These are phyloP conservation scores for Heracleum sosnowskyi DNA, from an alignment of 129 eudicot species.

Conservation along the genomic window DNA sequence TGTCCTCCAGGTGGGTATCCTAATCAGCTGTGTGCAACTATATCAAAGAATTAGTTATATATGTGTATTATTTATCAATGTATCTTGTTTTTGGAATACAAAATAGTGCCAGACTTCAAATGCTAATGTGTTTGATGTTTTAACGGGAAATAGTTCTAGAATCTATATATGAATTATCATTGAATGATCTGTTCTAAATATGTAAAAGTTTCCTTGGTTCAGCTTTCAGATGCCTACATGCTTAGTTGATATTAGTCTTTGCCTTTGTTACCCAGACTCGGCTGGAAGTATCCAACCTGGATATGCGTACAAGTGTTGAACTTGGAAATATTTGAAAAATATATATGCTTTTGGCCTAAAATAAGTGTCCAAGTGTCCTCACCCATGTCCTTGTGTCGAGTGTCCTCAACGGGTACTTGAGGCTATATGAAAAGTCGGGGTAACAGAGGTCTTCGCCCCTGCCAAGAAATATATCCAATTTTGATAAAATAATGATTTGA, in stretches of 20 bases:
- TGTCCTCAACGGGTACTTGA: background rate
- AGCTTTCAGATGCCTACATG: background rate
- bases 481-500: background rate
- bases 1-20: slow-evolving; percentile 75
- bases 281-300: no score
- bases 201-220: background rate
- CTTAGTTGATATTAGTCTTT: background rate
- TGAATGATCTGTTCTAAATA: background rate
- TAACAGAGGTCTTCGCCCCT: background rate
- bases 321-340: no score
- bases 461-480: background rate
- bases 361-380: background rate
- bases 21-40: background rate
- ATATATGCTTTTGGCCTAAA: no score
- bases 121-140: background rate
- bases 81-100: background rate
- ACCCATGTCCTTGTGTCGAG: background rate
- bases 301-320: no score
- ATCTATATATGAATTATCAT: background rate
- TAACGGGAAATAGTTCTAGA: background rate
- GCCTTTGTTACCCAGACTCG: background rate
- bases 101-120: background rate
- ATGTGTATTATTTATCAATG: background rate
- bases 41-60: background rate
- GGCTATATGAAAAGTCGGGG: background rate